Conservation (phyloP, 2,329 filamentous ascomycete species). For the Diatrype stigma region DNA sequence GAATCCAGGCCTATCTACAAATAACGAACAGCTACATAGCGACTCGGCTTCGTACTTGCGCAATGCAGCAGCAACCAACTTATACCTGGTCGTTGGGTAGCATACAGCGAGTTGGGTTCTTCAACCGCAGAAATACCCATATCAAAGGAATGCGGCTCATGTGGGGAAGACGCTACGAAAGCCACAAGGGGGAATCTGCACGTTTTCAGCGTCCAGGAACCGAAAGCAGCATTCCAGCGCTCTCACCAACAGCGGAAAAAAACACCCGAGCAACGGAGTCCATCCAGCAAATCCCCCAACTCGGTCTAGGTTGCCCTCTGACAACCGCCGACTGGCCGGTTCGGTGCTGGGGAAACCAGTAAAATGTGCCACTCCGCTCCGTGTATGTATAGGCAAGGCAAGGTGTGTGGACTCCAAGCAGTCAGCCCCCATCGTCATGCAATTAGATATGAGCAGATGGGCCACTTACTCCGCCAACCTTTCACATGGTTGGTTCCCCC, state of each 20-base stretch:
- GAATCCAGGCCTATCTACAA: too few relatives aligned
- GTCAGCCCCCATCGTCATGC: background rate
- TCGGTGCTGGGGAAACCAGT: background rate
- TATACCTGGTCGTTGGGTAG: too few relatives aligned
- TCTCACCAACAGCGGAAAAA: too few relatives aligned
- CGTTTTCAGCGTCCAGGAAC: slow-evolving; percentile 23
- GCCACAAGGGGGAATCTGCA: slow-evolving; percentile 15
- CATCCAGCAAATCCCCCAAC: background rate
- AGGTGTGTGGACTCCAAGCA: too few relatives aligned
- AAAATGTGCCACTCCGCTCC: background rate
- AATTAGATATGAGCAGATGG: background rate
- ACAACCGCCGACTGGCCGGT: background rate
- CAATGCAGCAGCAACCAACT: background rate
- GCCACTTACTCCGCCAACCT: background rate
- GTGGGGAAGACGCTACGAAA: slow-evolving; percentile 7
- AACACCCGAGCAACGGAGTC: background rate
- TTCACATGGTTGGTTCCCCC: slow-evolving; percentile 1
- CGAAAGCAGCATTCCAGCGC: slow-evolving; percentile 24
- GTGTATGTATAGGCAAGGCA: too few relatives aligned
- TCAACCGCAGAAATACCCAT: slow-evolving; percentile 8
- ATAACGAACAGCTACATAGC: too few relatives aligned
- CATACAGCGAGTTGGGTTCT: slow-evolving; percentile 1
- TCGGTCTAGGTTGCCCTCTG: background rate
- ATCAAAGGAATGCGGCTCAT: slow-evolving; percentile 23
- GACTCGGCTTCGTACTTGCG: too few relatives aligned